Percentiles rank a stretch among this genome's conserved stretches.
These are phyloP conservation scores for Alternaria brassicicola DNA, from an alignment of 2,329 filamentous ascomycete genomes.

Conservation along the genomic window DNA sequence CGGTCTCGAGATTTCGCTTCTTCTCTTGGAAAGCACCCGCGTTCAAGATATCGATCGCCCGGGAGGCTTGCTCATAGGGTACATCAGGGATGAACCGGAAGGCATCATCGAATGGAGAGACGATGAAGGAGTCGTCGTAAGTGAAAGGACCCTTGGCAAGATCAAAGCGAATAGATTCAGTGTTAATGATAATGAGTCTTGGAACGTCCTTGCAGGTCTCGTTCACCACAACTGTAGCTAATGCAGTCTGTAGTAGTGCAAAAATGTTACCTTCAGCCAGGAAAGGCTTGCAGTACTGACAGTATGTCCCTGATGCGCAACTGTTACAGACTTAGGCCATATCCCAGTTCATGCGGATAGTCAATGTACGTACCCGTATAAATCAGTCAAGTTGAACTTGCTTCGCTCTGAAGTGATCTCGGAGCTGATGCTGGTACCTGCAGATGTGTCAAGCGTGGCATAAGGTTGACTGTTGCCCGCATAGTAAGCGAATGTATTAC, in stretches of 20 bases:
- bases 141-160: conserved; percentile 68
- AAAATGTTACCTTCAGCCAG: conserved; percentile 61
- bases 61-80: conserved; percentile 54
- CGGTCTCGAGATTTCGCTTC: conserved; percentile 40
- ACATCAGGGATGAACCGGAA: conserved; percentile 63
- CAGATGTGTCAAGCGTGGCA: conserved; percentile 56
- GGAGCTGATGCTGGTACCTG: conserved; percentile 55
- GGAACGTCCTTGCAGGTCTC: conserved; percentile 57
- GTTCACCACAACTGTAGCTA: conserved; percentile 61
- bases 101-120: conserved; percentile 61
- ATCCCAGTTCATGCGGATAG: background rate
- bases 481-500: conserved; percentile 69
- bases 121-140: conserved; percentile 59
- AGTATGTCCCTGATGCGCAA: conserved; percentile 66
- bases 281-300: conserved; percentile 62
- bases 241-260: conserved; percentile 58
- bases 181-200: conserved; percentile 66
- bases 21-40: conserved; percentile 46
- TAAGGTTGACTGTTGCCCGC: conserved; percentile 56
- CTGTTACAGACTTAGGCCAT: background rate
- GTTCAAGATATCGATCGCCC: conserved; percentile 54
- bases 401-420: conserved; percentile 60
- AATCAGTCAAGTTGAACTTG: conserved; percentile 60
- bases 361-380: conserved; percentile 54
- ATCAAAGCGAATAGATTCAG: conserved; percentile 66